Conservation (phyloP, 192 early-diverging fungal species). For the Rhizophlyctis rosea region DNA sequence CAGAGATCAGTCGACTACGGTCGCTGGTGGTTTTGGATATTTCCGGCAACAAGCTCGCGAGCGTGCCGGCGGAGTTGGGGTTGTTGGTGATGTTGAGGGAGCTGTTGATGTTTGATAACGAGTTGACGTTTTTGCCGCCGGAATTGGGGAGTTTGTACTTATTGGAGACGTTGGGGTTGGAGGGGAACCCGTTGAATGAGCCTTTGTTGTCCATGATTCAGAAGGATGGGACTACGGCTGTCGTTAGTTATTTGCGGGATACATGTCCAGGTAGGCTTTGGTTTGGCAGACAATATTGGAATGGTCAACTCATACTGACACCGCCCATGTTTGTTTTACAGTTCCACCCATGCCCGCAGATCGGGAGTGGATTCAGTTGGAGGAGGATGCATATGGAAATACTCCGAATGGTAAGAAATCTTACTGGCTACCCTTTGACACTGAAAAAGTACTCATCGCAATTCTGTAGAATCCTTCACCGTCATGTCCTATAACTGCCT, state of each 20-base stretch:
- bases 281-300: not conserved
- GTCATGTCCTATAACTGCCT: conserved; percentile 93
- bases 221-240: conserved; percentile 80
- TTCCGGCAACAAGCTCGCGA: conserved; percentile 82
- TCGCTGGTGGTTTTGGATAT: conserved; percentile 76
- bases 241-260: conserved; percentile 85
- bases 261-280: conserved; percentile 67
- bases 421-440: conserved; percentile 1
- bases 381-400: conserved; percentile 57
- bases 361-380: conserved; percentile 85
- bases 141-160: conserved; percentile 89
- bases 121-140: conserved; percentile 73
- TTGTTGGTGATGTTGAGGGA: conserved; percentile 77
- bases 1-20: conserved; percentile 64
- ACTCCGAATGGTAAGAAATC: conserved; percentile 11
- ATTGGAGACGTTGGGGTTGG: conserved; percentile 85
- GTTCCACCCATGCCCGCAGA: conserved; percentile 76
- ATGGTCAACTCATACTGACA: not conserved
- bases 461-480: conserved; percentile 70
- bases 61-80: conserved; percentile 85
- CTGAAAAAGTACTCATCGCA: not conserved
- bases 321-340: conserved; percentile 26
- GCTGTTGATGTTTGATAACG: conserved; percentile 88
- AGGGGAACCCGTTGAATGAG: conserved; percentile 91
- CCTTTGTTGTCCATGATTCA: conserved; percentile 74